A percentile compares a stretch with the other conserved stretches of the same genome.
Conservation (phyloP, 176 grass and related monocot species). For the Coix lacrymajobi region DNA sequence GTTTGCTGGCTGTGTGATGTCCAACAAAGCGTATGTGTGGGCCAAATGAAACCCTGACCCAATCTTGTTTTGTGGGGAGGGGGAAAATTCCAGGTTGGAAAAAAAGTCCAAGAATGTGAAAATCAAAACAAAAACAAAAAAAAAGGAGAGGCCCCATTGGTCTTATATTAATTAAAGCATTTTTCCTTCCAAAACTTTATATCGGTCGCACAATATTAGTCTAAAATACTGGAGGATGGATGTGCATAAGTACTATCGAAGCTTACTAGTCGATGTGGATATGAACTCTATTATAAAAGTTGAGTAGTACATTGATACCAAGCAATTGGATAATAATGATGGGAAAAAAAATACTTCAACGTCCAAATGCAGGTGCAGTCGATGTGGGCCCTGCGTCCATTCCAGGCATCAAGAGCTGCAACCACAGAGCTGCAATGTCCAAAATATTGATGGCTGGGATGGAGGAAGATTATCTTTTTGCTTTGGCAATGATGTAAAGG, state of each 20-base stretch:
- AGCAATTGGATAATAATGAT: background rate
- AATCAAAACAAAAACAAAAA: slow-evolving; percentile 1
- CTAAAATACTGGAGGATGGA: background rate
- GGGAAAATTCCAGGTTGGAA: background rate
- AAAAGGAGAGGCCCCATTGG: background rate
- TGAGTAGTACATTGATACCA: slow-evolving; percentile 6
- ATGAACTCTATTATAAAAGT: background rate
- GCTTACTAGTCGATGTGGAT: background rate
- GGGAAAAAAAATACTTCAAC: background rate
- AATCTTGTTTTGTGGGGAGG: slow-evolving; percentile 26
- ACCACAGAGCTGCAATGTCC: too few relatives aligned
- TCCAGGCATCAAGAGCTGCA: slow-evolving; percentile 7
- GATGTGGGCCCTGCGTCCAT: slow-evolving; percentile 22
- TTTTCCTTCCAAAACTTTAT: background rate
- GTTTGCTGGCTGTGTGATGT: background rate
- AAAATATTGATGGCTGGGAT: slow-evolving; percentile 7
- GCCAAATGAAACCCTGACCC: slow-evolving; percentile 15
- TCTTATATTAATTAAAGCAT: background rate
- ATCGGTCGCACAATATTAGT: background rate
- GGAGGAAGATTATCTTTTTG: background rate
- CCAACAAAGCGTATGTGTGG: slow-evolving; percentile 6
- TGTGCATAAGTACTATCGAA: background rate
- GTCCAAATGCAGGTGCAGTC: background rate
- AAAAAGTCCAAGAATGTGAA: slow-evolving; percentile 6
- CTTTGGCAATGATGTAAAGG: slow-evolving; percentile 33